Evolutionary conservation across 2,329 filamentous ascomycete species (phyloP), one percentile per base, ranked within the genome.

Genomic region (Penicillium sp.): DNA sequence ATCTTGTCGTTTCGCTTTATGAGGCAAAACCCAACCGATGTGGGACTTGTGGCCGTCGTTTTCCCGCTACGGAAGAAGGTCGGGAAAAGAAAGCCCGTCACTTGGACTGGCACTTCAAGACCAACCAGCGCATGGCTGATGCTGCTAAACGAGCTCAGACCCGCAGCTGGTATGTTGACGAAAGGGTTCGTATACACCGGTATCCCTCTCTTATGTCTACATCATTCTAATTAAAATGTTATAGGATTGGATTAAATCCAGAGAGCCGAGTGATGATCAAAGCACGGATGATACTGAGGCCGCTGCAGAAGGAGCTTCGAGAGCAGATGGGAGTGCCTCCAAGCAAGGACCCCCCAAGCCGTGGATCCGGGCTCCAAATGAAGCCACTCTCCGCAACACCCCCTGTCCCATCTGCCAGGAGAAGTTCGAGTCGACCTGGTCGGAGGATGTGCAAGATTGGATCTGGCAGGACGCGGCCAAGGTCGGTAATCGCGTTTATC

Each of bases 51-150:
- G 93, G 92, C 23, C 82, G 91, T 52, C 85, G 93, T 2, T 98
- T 98, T 69, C 80, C 80, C 46, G 81, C 81, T 4, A 88, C 88
- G 42, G 82, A 84, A 10, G 83, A 88, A 56, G 92, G 92, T 10
- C 87, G 83, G 62, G 84, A 86, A 66, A 88, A 87, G 75, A 97
- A 97, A 74, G 88, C 86, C 23, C 83, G 86, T 3, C 93, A 98
- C 67, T 85, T 98, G 77, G 93, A 98, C 71, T 98, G 93, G 93
- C 93, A 98, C 71, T 98, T 98, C 74, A 85, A 87, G 49, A 91
- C 92, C 23, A 92, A 96, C 64, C 87, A 91, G 63, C 86, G 90
- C 40, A 89, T 95, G 72, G 84, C 84, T 2, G 92, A 97, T 60
- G 86, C 88, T 12, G 84, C 89, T 64, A 92, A 89, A 67, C 82